phyloP scores from a whole-genome alignment of 164 flowering plant species.

The Vitis amurensis region DNA sequence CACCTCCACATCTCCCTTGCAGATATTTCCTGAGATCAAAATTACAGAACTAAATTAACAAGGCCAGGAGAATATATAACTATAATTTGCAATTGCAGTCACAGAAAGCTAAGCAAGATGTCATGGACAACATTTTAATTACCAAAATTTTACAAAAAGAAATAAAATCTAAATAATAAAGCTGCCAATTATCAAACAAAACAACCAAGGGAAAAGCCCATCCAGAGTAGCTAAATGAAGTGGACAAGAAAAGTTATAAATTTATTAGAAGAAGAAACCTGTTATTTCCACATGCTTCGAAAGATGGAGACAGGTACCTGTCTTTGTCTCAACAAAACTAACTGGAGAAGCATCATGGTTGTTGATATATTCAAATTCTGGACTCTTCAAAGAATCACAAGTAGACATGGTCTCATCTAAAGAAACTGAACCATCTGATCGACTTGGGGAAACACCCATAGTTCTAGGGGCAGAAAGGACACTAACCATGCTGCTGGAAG shows the following conservation, averaged over 20 bases:
- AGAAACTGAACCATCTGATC: conserved; percentile 52
- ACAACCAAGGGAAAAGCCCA: too few species aligned
- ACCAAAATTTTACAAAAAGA: too few species aligned
- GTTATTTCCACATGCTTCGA: conserved; percentile 36
- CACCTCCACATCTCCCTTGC: conserved; percentile 45
- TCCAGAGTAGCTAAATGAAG: neutral
- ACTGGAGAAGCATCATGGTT: conserved; percentile 37
- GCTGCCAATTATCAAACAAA: too few species aligned
- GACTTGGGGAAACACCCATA: conserved; percentile 42
- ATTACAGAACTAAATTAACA: neutral
- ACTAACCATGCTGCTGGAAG: conserved; percentile 18
- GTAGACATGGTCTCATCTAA: conserved; percentile 80
- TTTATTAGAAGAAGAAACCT: conserved; percentile 31
- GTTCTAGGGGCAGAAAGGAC: neutral
- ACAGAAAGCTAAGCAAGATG: too few species aligned
- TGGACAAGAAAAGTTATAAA: neutral
- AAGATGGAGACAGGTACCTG: conserved; percentile 43
- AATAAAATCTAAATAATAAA: too few species aligned
- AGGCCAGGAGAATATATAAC: neutral
- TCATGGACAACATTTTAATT: too few species aligned
- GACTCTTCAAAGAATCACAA: conserved; percentile 70
- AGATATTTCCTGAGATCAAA: conserved; percentile 29
- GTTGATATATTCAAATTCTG: conserved; percentile 70
- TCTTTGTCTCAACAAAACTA: conserved; percentile 55
- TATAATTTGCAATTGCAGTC: too few species aligned